Conservation (phyloP, 2,329 filamentous ascomycete genomes). For the Pseudogymnoascus sp. region DNA sequence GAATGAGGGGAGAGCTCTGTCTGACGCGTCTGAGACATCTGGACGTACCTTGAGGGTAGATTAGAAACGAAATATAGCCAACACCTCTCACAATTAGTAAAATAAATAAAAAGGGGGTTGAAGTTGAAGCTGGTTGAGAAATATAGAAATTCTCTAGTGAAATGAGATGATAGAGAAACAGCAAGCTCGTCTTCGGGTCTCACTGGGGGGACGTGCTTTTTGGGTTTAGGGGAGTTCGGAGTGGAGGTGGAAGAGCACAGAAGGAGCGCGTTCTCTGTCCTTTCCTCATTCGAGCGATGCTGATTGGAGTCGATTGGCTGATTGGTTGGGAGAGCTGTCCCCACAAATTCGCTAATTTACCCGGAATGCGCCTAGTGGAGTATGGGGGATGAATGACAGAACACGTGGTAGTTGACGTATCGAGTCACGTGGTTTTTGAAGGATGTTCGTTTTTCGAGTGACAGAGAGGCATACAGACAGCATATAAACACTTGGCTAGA, state of each 20-base stretch:
- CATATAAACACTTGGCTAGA: too few relatives aligned
- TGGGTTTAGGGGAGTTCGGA: neutral
- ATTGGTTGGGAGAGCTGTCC: slow-evolving; percentile 1
- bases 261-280: neutral
- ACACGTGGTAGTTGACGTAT: neutral
- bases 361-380: neutral
- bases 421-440: neutral
- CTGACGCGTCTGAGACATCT: neutral
- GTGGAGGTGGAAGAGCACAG: slow-evolving; percentile 7
- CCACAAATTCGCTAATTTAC: slow-evolving; percentile 5
- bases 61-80: slow-evolving; percentile 9
- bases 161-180: neutral
- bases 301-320: neutral
- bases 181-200: neutral
- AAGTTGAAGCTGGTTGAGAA: neutral
- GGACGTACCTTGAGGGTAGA: slow-evolving; percentile 7
- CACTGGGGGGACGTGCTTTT: neutral
- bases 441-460: neutral
- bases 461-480: too few relatives aligned
- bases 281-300: neutral
- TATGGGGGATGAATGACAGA: neutral
- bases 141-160: slow-evolving; percentile 1
- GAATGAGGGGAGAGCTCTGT: neutral
- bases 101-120: neutral
- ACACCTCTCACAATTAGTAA: slow-evolving; percentile 5